Evolutionary conservation across 352 stramenopile species (phyloP).

Genomic region (Phytophthora fragariae): DNA sequence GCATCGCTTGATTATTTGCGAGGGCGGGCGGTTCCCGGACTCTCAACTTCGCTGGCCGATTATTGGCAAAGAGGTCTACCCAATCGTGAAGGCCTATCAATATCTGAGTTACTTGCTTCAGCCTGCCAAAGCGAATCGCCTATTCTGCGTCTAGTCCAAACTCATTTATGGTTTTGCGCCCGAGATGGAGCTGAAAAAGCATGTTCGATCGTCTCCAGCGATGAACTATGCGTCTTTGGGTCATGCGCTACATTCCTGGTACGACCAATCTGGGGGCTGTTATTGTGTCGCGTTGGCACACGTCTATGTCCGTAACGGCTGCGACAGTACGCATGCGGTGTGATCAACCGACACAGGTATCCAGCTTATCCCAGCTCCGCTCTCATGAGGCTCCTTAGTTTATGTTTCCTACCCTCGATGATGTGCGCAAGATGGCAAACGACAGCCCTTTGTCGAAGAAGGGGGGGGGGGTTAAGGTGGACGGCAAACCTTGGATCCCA

Average conservation of each 20-base stretch:
- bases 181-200: constrained; percentile 1
- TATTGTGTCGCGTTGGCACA: background rate
- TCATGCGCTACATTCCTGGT: background rate
- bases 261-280: background rate
- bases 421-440: background rate
- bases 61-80: constrained; percentile 7
- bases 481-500: background rate
- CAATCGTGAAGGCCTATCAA: constrained; percentile 2
- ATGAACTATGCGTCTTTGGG: background rate
- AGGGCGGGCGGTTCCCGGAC: constrained; percentile 4
- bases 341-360: background rate
- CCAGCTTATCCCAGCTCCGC: background rate
- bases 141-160: background rate
- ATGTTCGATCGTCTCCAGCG: background rate
- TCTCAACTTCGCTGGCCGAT: constrained; percentile 3
- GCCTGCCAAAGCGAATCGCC: background rate
- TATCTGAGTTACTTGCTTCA: constrained; percentile 1
- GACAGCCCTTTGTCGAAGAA: background rate
- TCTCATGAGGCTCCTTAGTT: background rate
- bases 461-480: background rate
- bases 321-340: background rate
- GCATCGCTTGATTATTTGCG: constrained; percentile 1
- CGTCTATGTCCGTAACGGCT: background rate
- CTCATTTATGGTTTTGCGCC: constrained; percentile 1
- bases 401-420: background rate